Base-by-base conservation (phyloP, 306 rosid genomes). In the Ammopiptanthus mongolicus region DNA sequence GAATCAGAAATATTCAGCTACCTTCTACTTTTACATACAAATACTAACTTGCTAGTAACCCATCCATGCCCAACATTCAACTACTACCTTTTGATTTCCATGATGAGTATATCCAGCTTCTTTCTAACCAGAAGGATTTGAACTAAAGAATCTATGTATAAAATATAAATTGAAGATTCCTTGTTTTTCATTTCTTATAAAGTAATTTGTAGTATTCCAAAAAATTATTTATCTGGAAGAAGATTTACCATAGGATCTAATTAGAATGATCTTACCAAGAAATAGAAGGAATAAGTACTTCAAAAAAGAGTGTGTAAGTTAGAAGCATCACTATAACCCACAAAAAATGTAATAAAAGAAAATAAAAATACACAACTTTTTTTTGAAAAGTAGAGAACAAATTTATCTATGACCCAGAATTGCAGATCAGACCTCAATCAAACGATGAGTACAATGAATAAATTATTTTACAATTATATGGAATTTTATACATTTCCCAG, bases 1-100 rank as follows among this genome's bases (percentile, higher is more conserved):
- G 46, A 61, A 41, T 67, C 41, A 51, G 70, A 59, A 72, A 41
- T 66, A 57, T 39, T 50, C 69, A 66, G 51, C 41, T 72, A 46
- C 60, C 76, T 64, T 65, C 50, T 76, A 71, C 28, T 57, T 63
- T n/a, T 56, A 31, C 57, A 50, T 22, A 52, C 59, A 65, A 82
- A 57, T 64, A 58, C 51, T 53, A 60, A 60, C 73, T 76, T 21
- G 21, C 23, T 34, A 44, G 44, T 64, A 55, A 19, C 57, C 65
- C 39, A 25, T 34, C 28, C 33, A 23, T 34, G 48, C 66, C 59
- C 55, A 67, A 56, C 71, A 81, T 47, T 58, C 41, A 63, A 64
- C 31, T 0, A 52, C 67, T 10, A 37, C 48, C 56, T n/a, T n/a
- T 34, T 34, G 39, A 6, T 34, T 34, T 50, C 73, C n/a, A n/a